These are phyloP conservation scores for Nepenthes mirabilis DNA, from an alignment of 148 eudicot genomes.

Conservation along the genomic window DNA sequence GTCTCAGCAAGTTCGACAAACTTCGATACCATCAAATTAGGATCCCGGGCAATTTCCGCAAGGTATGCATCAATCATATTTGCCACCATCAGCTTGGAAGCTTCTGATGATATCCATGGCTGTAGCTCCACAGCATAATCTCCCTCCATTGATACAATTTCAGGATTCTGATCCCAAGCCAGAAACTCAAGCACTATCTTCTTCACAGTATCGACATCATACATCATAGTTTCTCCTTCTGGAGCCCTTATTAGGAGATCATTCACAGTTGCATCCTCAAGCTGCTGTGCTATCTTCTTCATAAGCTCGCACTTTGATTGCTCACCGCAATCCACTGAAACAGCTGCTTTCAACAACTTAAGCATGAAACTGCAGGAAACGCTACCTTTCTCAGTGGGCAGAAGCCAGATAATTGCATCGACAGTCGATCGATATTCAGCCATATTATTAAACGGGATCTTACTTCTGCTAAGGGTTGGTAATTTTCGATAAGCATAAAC, in stretches of 20 bases:
- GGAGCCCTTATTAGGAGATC: constrained; percentile 51
- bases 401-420: constrained; percentile 42
- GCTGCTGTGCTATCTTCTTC: constrained; percentile 56
- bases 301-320: constrained; percentile 30
- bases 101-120: constrained; percentile 76
- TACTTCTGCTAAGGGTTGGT: constrained; percentile 22
- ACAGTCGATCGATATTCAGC: constrained; percentile 29
- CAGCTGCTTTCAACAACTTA: constrained; percentile 52
- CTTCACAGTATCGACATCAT: constrained; percentile 42
- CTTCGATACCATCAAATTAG: constrained; percentile 43
- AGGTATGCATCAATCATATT: constrained; percentile 79
- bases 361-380: constrained; percentile 71
- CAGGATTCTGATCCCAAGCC: constrained; percentile 34
- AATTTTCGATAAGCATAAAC: constrained; percentile 50
- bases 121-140: constrained; percentile 24
- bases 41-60: constrained; percentile 70
- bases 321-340: constrained; percentile 34
- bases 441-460: neutral
- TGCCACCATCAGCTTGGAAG: constrained; percentile 89
- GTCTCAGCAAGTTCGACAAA: constrained; percentile 68
- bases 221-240: constrained; percentile 34
- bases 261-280: constrained; percentile 64
- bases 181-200: constrained; percentile 58
- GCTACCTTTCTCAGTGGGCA: constrained; percentile 61
- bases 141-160: constrained; percentile 21